Evolutionary conservation across 1,284 basidiomycete genomes (phyloP), one percentile per base, ranked within the genome.

Genomic region (Chalciporus sp.): DNA sequence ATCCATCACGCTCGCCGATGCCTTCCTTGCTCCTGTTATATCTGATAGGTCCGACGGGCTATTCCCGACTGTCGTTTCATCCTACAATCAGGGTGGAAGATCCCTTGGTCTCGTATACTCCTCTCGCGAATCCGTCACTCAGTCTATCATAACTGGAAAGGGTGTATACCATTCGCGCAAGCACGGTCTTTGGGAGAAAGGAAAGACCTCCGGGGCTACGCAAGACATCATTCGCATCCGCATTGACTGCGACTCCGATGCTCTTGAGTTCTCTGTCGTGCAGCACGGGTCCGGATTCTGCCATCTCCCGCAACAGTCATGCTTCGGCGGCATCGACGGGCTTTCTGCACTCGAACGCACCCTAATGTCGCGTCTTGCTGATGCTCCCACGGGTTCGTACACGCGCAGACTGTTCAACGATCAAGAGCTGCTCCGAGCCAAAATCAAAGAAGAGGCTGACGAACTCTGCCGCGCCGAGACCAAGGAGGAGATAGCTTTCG

Each of bases 361-460:
- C 0, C 80, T 99, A 37, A 79, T 80, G 59, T 82, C 87, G 4
- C 84, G 97, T 42, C 76, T 91, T 48, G 74, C 76, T 42, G 82
- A 82, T 26, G 94, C 95, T 0, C 95, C 95, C 0, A 85, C 89
- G 58, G 95, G 93, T 1, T 95, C 92, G 8, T 99, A 99, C 74
- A 99, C 97, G 12, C 86, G 84, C 51, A 79, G 94, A 43, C 75
- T 99, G 23, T 98, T 99, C 72, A 81, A 82, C 53, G 94, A 98
- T 65, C 76, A 88, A 10, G 82, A 83, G 46, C 79, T 99, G 19
- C 79, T 99, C 42, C 83, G 81, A 49, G 88, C 95, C 49, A 99
- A 99, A 77, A 94, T 99, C 58, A 94, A 92, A 85, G 97, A 99
- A 72, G 97, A 99, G 72, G 97, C 97, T 0, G 93, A 96, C 64